phyloP scores from a whole-genome alignment of 2,329 filamentous ascomycete species.

The Rhytidhysteron rufulum region DNA sequence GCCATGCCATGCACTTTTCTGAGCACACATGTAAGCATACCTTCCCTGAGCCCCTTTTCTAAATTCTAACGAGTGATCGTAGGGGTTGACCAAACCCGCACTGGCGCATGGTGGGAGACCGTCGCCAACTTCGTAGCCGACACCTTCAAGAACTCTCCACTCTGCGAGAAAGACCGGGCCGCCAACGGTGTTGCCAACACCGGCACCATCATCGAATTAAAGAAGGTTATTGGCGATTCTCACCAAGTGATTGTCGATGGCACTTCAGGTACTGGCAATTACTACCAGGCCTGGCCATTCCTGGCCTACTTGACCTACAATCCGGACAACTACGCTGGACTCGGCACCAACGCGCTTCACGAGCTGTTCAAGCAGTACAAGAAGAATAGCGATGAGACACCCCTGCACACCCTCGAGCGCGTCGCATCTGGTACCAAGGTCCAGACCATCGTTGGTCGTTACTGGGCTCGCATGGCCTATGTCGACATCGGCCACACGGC shows the following conservation, averaged over 20 bases:
- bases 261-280: conserved; percentile 40
- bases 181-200: conserved; percentile 32
- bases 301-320: conserved; percentile 49
- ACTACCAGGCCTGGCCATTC: conserved; percentile 53
- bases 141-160: conserved; percentile 44
- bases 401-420: conserved; percentile 45
- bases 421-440: conserved; percentile 26
- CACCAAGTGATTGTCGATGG: conserved; percentile 50
- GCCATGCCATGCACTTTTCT: conserved; percentile 48
- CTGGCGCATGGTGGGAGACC: conserved; percentile 52
- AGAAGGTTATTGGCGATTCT: conserved; percentile 47
- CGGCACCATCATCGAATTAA: conserved; percentile 40
- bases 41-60: too few species aligned
- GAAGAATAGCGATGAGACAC: conserved; percentile 47
- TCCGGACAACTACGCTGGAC: conserved; percentile 38
- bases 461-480: conserved; percentile 54
- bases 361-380: conserved; percentile 41
- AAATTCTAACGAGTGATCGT: too few species aligned
- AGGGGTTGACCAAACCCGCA: conserved; percentile 42
- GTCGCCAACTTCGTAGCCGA: conserved; percentile 51
- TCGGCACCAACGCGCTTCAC: conserved; percentile 14
- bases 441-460: conserved; percentile 44
- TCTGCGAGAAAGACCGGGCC: conserved; percentile 40
- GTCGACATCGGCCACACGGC: conserved; percentile 48
- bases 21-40: too few species aligned